These are phyloP conservation scores for Pseudoscleropodium purum DNA, from an alignment of 225 moss, liverwort and hornwort species.

Conservation along the genomic window DNA sequence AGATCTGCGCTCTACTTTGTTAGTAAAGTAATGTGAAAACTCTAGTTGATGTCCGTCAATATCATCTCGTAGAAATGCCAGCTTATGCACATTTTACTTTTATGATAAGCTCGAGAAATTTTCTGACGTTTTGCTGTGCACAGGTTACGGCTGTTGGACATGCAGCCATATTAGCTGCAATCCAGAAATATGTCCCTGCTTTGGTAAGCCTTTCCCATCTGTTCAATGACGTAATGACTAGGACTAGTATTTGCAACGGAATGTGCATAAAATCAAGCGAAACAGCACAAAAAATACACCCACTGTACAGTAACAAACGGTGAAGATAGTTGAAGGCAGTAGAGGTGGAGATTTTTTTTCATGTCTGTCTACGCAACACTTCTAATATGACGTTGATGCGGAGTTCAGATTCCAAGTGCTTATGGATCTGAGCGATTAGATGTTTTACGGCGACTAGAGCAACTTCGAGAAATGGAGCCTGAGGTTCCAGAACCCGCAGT, in stretches of 20 bases:
- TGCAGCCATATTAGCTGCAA: constrained; percentile 60
- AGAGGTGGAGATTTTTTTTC: neutral
- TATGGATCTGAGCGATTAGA: constrained; percentile 53
- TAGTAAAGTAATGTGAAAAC: neutral
- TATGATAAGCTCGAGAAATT: neutral
- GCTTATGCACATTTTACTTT: neutral
- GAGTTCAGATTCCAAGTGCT: constrained; percentile 45
- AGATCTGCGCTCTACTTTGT: neutral
- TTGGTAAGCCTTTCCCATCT: constrained; percentile 28
- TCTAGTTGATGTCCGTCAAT: neutral
- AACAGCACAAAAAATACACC: neutral
- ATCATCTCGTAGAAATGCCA: neutral
- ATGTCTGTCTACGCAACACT: neutral
- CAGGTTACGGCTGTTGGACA: constrained; percentile 67
- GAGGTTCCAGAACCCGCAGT: constrained; percentile 35
- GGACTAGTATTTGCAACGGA: neutral
- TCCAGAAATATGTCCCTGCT: constrained; percentile 61
- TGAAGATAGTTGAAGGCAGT: neutral
- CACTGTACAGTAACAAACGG: neutral
- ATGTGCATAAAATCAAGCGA: neutral
- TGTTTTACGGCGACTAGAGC: constrained; percentile 49
- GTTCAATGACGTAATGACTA: neutral
- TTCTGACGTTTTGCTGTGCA: neutral
- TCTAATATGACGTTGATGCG: neutral
- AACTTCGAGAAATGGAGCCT: constrained; percentile 55